phyloP scores from a whole-genome alignment of 257 asterid species.

The Coffea canephora region DNA sequence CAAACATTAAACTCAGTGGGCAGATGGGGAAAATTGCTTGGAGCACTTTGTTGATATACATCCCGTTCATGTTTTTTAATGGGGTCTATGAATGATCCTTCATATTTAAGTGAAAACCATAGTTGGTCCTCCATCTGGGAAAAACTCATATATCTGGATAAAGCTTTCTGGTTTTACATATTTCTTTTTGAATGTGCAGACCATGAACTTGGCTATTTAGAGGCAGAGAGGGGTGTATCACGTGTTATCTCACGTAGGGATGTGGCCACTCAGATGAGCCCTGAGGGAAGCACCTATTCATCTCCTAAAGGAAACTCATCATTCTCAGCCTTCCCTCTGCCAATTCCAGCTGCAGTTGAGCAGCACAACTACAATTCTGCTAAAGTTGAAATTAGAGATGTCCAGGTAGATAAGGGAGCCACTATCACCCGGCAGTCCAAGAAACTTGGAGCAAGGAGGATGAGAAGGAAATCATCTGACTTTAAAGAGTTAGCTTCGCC shows the following conservation, averaged over 20 bases:
- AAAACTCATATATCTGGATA: not conserved
- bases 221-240: constrained; percentile 37
- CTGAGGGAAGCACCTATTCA: constrained; percentile 55
- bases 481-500: constrained; percentile 25
- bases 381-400: constrained; percentile 68
- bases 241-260: constrained; percentile 54
- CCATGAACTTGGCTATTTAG: constrained; percentile 36
- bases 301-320: constrained; percentile 53
- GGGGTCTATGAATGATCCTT: not conserved
- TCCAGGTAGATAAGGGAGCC: constrained; percentile 68
- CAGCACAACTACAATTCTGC: constrained; percentile 23
- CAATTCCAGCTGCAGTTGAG: constrained; percentile 30
- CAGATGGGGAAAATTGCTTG: not conserved
- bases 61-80: not conserved
- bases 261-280: constrained; percentile 95
- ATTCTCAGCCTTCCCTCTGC: constrained; percentile 36
- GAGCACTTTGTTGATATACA: not conserved
- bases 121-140: not conserved
- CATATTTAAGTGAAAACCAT: not conserved
- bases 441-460: constrained; percentile 34
- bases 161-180: not conserved
- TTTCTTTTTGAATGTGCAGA: constrained; percentile 34
- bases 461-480: constrained; percentile 20
- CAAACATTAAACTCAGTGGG: not conserved
- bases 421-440: constrained; percentile 35